Base-by-base conservation (phyloP, 441 rosid genomes). In the Populus hybrid region DNA sequence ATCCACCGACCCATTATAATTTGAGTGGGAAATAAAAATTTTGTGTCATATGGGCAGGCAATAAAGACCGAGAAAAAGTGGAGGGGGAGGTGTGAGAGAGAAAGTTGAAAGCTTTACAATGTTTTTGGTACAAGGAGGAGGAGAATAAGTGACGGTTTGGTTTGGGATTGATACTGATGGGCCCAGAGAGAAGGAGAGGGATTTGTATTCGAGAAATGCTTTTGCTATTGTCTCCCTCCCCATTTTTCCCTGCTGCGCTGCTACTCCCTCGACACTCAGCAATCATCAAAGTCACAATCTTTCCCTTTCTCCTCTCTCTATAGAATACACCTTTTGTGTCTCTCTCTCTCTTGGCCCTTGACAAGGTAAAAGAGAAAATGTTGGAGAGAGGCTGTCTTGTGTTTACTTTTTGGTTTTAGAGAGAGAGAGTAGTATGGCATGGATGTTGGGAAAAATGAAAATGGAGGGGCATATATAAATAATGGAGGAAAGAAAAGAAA, bases 1-100 rank as follows among this genome's bases (percentile, higher is more conserved):
- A 87, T 88, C 90, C 89, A 86, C 89, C 90, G 89, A 85, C 90
- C 90, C 87, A 76, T 46, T 77, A 81, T 82, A 81, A 75, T 81
- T 77, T 68, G 76, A 46, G 82, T 74, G 80, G 81, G 54, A 84
- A 38, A 36, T 21, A 20, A 80, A 63, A 83, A 78, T 76, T 46
- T 4, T 61, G 76, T 63, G 72, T 73, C 79, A 61, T 40, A 78
- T 40, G 78, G 83, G 84, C 86, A 76, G 88, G 74, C 89, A 84
- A 79, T 74, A 81, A 77, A 83, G 90, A 84, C 84, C 57, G 69
- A 35, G 42, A 46, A 79, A 61, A 42, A 10, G 40, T 68, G 70
- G 79, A 69, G 72, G 75, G 1, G 38, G 82, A 67, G 84, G 42
- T 8, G 66, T 16, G 84, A 83, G 73, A 83, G 83, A 71, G 85